Conservation (phyloP, 345 rosid genomes). For the Trapa bicornis region DNA sequence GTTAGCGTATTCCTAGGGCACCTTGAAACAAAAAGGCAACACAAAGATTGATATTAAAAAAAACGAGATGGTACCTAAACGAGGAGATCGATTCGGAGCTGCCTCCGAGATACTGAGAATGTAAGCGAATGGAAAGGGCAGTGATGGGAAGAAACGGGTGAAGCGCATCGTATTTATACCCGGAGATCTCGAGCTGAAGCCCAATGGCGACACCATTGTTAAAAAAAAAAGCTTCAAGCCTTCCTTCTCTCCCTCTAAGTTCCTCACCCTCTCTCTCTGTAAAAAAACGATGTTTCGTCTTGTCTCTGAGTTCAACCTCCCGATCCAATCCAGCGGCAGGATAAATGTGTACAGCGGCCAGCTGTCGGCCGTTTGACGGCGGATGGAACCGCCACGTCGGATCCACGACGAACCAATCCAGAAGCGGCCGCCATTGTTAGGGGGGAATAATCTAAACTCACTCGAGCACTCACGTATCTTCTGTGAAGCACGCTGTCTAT, state of each 20-base stretch:
- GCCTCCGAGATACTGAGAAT: conserved; percentile 8
- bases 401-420: conserved; percentile 15
- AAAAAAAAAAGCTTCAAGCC: neutral
- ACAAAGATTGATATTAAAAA: neutral
- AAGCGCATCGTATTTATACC: conserved; percentile 40
- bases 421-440: neutral
- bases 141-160: conserved; percentile 15
- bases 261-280: neutral
- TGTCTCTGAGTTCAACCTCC: neutral
- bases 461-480: neutral
- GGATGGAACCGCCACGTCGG: conserved; percentile 26
- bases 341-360: neutral
- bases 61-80: conserved; percentile 20
- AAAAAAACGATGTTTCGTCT: neutral
- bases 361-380: neutral
- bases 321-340: neutral
- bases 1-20: conserved; percentile 14
- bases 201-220: conserved; percentile 9
- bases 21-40: neutral
- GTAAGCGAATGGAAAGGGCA: conserved; percentile 4
- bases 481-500: neutral
- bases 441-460: neutral
- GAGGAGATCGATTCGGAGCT: conserved; percentile 9
- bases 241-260: neutral
- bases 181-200: conserved; percentile 12